Evolutionary conservation across 345 rosid genomes (phyloP).

Genomic region (Trapa bicornis): DNA sequence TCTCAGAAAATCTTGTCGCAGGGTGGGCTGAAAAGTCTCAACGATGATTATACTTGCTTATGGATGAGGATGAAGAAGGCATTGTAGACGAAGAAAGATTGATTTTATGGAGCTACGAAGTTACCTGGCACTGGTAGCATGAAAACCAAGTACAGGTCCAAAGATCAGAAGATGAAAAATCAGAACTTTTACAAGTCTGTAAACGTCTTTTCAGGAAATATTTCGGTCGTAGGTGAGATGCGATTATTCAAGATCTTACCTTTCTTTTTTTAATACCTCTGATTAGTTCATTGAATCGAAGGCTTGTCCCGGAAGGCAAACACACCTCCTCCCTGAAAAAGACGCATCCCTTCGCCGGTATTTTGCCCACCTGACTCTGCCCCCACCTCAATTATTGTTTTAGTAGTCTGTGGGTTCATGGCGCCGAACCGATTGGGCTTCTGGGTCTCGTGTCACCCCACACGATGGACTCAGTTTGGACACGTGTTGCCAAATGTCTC

Average conservation of each 20-base stretch:
- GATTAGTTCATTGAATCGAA: neutral
- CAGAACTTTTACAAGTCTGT: neutral
- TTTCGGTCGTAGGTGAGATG: neutral
- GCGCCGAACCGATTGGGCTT: no score
- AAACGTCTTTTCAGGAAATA: neutral
- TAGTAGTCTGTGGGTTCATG: no score
- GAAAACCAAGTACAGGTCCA: no score
- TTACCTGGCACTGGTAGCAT: neutral
- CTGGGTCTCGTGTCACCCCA: no score
- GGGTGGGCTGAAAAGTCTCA: neutral
- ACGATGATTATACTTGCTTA: neutral
- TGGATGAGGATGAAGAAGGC: neutral
- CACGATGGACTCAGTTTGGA: no score
- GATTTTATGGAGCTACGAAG: neutral
- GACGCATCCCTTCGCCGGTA: neutral
- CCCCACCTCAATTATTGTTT: no score
- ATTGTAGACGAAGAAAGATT: neutral
- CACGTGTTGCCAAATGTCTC: no score
- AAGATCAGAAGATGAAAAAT: neutral
- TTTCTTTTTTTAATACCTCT: no score
- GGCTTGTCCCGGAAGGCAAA: neutral
- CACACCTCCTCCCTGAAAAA: neutral
- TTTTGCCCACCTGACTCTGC: neutral
- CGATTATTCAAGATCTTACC: neutral
- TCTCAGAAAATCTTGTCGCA: neutral